Evolutionary conservation across 257 asterid species (phyloP).

Genomic region (Rhazya stricta): DNA sequence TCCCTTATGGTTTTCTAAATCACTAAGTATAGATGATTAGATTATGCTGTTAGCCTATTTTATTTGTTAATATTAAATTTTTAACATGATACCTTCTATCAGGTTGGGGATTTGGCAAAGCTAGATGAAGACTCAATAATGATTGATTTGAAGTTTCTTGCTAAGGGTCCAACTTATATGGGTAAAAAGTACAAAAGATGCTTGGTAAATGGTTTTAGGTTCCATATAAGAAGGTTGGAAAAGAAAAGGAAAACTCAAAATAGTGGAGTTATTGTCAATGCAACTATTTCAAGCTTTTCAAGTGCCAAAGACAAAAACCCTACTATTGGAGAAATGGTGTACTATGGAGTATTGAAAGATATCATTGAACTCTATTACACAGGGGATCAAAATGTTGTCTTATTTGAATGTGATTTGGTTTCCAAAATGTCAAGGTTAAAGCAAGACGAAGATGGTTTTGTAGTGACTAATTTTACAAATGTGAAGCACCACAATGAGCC

Average conservation of each 20-base stretch:
- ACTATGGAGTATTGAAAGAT: not conserved
- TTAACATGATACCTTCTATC: not conserved
- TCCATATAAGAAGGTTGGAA: not conserved
- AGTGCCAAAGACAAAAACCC: not conserved
- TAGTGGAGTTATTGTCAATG: conserved; percentile 8
- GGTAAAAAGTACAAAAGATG: not conserved
- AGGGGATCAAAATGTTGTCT: not conserved
- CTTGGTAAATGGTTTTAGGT: conserved; percentile 5
- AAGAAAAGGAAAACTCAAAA: not conserved
- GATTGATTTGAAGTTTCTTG: not conserved
- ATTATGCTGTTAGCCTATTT: not conserved
- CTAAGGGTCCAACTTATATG: not conserved
- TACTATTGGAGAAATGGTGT: not conserved
- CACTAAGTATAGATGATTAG: not conserved
- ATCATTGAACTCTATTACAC: not conserved
- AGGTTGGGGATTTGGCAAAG: not conserved
- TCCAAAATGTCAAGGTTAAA: not conserved
- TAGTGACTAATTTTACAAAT: conserved; percentile 10
- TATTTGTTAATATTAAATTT: not conserved
- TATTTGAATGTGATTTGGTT: conserved; percentile 5
- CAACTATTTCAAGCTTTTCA: conserved; percentile 1
- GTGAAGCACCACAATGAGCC: conserved; percentile 15
- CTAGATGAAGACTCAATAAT: not conserved
- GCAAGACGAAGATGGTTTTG: conserved; percentile 13
- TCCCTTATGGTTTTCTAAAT: not conserved